A percentile compares a stretch with the other conserved stretches of the same genome.
Evolutionary conservation across 140 eudicot genomes (phyloP).

Genomic region (Oenanthe javanica): DNA sequence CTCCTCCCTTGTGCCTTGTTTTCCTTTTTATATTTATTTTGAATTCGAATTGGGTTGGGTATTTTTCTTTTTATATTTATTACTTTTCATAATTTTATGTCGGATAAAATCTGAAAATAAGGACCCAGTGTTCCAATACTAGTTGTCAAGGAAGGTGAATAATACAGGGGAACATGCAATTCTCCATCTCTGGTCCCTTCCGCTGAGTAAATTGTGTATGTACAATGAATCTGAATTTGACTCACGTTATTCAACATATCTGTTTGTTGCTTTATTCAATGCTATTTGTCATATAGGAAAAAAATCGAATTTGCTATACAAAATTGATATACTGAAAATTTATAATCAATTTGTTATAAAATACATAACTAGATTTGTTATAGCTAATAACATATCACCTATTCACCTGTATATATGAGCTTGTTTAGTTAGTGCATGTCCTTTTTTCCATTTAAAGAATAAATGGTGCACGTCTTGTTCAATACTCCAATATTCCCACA

Average conservation of each 20-base stretch:
- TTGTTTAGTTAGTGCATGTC: no score
- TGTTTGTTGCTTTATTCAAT: not conserved
- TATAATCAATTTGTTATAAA: no score
- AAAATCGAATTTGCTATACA: not conserved
- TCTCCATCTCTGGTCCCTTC: not conserved
- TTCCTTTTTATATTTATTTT: not conserved
- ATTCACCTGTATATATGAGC: no score
- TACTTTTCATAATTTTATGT: not conserved
- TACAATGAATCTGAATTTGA: not conserved
- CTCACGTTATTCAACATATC: not conserved
- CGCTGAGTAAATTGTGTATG: not conserved
- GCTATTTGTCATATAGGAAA: not conserved
- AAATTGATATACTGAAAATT: no score
- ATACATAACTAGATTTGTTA: no score
- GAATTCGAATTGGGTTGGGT: not conserved
- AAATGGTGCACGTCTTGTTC: no score
- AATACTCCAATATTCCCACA: no score
- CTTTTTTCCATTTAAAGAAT: no score
- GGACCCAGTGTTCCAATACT: not conserved
- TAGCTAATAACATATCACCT: no score
- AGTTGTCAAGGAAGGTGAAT: not conserved
- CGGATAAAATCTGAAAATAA: not conserved
- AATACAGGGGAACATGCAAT: not conserved
- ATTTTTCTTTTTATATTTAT: not conserved
- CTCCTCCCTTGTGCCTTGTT: not conserved